phyloP scores from a whole-genome alignment of 2,329 filamentous ascomycete species.

The Diaporthe capsici region DNA sequence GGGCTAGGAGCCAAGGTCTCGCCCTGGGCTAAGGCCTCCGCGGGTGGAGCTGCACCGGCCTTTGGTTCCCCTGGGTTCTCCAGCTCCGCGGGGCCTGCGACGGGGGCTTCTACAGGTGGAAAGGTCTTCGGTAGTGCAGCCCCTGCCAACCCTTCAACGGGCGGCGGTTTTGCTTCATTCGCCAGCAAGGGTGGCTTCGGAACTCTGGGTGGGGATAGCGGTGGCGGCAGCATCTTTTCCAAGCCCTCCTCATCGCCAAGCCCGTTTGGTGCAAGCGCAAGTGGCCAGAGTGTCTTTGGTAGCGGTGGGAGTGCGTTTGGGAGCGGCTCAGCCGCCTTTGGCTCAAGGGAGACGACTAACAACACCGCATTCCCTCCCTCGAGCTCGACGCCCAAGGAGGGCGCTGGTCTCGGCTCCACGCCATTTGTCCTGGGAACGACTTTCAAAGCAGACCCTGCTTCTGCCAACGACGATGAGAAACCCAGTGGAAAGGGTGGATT shows the following conservation, averaged over 20 bases:
- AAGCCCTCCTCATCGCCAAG: constrained; percentile 52
- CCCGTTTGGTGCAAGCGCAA: constrained; percentile 50
- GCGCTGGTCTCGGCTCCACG: constrained; percentile 60
- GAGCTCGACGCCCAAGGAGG: constrained; percentile 54
- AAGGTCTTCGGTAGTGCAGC: constrained; percentile 56
- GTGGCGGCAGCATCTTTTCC: constrained; percentile 57
- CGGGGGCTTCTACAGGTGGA: constrained; percentile 48
- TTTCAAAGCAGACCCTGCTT: constrained; percentile 75
- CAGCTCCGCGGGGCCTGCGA: constrained; percentile 52
- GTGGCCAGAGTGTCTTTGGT: constrained; percentile 37
- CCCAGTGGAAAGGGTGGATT: constrained; percentile 64
- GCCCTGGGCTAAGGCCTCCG: constrained; percentile 64
- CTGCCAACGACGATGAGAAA: constrained; percentile 71
- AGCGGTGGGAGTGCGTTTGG: constrained; percentile 23
- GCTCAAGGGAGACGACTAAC: constrained; percentile 50
- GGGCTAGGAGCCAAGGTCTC: constrained; percentile 63
- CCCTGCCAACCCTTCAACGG: constrained; percentile 46
- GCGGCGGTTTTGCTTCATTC: constrained; percentile 68
- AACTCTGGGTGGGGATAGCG: constrained; percentile 56
- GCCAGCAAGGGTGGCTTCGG: constrained; percentile 69
- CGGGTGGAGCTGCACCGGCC: constrained; percentile 55
- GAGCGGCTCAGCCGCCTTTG: constrained; percentile 41
- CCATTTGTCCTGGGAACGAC: constrained; percentile 78
- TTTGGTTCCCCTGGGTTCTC: constrained; percentile 71
- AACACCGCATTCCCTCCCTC: constrained; percentile 57